Base-by-base conservation (phyloP, 805 yeast species). In the Nakazawaea molendinolei region DNA sequence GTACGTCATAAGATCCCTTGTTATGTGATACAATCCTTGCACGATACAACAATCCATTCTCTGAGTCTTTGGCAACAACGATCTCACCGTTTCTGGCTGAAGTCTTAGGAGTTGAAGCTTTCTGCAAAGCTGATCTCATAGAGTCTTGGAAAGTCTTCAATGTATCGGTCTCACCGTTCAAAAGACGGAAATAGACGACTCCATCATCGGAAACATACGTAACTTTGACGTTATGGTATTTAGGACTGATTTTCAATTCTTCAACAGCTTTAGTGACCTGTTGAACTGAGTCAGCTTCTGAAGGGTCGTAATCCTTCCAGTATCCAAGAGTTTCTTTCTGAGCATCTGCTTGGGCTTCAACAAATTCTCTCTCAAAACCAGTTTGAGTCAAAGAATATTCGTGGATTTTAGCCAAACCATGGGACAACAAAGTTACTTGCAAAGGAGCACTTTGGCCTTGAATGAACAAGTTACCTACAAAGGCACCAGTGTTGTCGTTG, bases 401-500 rank as follows among this genome's bases (percentile, higher is more conserved):
- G 49, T 85, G 90, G 9, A 75, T 57, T 44, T 71, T 65, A 17
- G 74, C 83, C 37, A 71, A 67, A 3, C 95, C 95, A 36, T 71
- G 69, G 21, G 65, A 65, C 40, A 82, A 61, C 36, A 86, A 63
- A 15, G 61, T 55, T 10, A 67, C 60, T 48, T 81, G 89, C 43
- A 76, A 65, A 16, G 86, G 87, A 22, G 53, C 46, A 21, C 64
- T 61, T 30, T 63, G 65, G 2, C 74, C 67, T 10, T 69, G 71
- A 8, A 74, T 49, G 51, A 61, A 81, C 34, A 84, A 48, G 49
- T 77, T 74, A 31, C 95, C 92, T 50, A 84, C 74, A 50, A 86
- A 86, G 0, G 83, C 85, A 40, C 95, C 95, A 38, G 79, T 65
- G 51, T 77, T 82, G 53, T 86, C 95, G 35, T 73, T 71, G 39